These are phyloP conservation scores for Metschnikowia amazonensis DNA, from an alignment of 805 yeast species.

Conservation along the genomic window DNA sequence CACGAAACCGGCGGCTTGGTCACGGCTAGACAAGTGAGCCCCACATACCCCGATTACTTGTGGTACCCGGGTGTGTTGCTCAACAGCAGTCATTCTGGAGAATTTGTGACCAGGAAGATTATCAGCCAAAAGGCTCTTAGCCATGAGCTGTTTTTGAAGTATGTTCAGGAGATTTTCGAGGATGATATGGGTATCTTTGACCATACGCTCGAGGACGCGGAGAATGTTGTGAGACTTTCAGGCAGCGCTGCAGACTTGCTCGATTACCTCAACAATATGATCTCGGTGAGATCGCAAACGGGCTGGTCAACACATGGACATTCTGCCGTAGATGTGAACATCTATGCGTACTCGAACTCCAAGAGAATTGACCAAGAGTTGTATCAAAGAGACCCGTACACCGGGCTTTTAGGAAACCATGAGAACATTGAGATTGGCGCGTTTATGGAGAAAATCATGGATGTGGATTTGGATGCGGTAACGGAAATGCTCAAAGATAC, in stretches of 20 bases:
- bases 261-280: slow-evolving; percentile 61
- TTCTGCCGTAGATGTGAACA: slow-evolving; percentile 92
- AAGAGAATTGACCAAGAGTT: slow-evolving; percentile 38
- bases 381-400: slow-evolving; percentile 22
- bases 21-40: slow-evolving; percentile 69
- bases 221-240: slow-evolving; percentile 17
- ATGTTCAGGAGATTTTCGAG: slow-evolving; percentile 51
- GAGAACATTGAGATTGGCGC: slow-evolving; percentile 85
- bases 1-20: slow-evolving; percentile 96
- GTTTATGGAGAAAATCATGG: slow-evolving; percentile 57
- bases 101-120: slow-evolving; percentile 52
- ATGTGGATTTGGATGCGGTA: slow-evolving; percentile 45
- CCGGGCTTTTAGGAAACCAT: slow-evolving; percentile 67
- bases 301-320: slow-evolving; percentile 99
- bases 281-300: slow-evolving; percentile 76
- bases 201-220: slow-evolving; percentile 49
- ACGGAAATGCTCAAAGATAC: slow-evolving; percentile 50
- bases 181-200: slow-evolving; percentile 65
- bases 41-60: slow-evolving; percentile 73
- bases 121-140: slow-evolving; percentile 33
- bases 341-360: slow-evolving; percentile 73
- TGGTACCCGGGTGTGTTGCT: slow-evolving; percentile 81
- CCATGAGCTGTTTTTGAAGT: slow-evolving; percentile 7
- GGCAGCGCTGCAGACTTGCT: slow-evolving; percentile 36
- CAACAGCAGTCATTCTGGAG: slow-evolving; percentile 75